Evolutionary conservation across 2,329 filamentous ascomycete species (phyloP), one percentile per base, ranked within the genome.

Genomic region (Cryphonectria carpinicola): DNA sequence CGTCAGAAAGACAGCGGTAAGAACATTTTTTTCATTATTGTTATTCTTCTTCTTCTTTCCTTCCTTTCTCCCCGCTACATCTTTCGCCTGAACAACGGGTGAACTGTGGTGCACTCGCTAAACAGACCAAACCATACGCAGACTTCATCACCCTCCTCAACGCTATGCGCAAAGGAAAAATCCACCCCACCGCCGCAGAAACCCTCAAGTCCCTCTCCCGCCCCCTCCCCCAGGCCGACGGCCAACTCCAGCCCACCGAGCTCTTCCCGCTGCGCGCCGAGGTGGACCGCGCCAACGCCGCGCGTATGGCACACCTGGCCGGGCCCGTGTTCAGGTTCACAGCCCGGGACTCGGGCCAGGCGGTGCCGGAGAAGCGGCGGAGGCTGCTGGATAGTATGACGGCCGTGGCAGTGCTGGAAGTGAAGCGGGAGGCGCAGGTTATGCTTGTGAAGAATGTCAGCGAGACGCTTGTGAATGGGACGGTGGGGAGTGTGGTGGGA

Each of bases 391-490:
- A 85, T 3, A 92, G 89, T 74, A 92, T 91, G 83, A 93, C 93
- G 87, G 92, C 91, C 0, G 90, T 91, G 0, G 85, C 86, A 73
- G 75, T 79, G 0, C 86, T 93, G 25, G 84, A 87, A 49, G 81
- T 94, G 43, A 93, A 93, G 78, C 91, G 92, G 74, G 91, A 91
- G 10, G 89, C 91, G 0, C 92, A 93, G 77, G 92, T 94, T 67
- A 93, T 94, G 92, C 82, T 94, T 19, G 92, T 93, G 80, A 93
- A 93, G 78, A 94, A 94, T 74, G 89, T 93, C 79, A 91, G 93
- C 76, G 90, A 93, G 58, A 87, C 85, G 0, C 84, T 93, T 1
- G 92, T 93, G 73, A 94, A 94, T 76, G 92, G 92, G 7, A 93
- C 90, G 0, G 82, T 93, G 25, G 92, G 92, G 19, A 89, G 88